Evolutionary conservation across 495 filamentous ascomycete species (phyloP).

Genomic region (Penicillium paxilli): DNA sequence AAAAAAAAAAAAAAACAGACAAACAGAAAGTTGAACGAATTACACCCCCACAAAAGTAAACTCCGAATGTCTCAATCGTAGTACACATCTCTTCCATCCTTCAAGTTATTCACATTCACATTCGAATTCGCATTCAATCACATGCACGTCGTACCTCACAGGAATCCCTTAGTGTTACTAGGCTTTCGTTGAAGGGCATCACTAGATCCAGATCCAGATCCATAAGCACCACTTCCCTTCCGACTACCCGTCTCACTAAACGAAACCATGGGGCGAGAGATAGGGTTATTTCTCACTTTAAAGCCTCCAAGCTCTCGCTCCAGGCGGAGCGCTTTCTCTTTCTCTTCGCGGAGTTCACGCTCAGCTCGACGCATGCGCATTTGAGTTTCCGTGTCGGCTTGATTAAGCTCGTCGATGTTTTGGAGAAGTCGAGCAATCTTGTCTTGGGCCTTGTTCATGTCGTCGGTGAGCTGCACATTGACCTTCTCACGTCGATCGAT

Average conservation of each 20-base stretch:
- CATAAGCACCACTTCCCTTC: constrained; percentile 40
- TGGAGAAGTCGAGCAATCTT: constrained; percentile 84
- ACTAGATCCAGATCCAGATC: constrained; percentile 33
- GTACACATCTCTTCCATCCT: constrained; percentile 13
- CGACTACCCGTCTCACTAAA: constrained; percentile 45
- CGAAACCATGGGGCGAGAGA: constrained; percentile 31
- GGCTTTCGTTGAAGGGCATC: constrained; percentile 45
- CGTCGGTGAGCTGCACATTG: constrained; percentile 74
- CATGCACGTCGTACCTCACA: too few relatives aligned
- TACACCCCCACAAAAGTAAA: constrained; percentile 7
- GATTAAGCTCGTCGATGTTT: constrained; percentile 91
- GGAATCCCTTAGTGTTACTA: constrained; percentile 52
- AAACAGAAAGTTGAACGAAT: not conserved
- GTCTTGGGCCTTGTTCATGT: constrained; percentile 79
- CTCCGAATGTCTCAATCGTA: constrained; percentile 16
- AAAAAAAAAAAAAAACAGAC: not conserved
- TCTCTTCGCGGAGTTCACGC: constrained; percentile 86
- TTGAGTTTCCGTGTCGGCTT: constrained; percentile 76
- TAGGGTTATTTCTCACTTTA: constrained; percentile 58
- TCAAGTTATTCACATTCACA: too few relatives aligned
- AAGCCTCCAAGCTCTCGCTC: constrained; percentile 88
- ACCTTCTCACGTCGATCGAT: constrained; percentile 90
- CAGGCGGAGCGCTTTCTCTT: constrained; percentile 75
- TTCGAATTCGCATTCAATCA: too few relatives aligned
- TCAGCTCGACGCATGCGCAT: constrained; percentile 80